These are phyloP conservation scores for Parastagonospora nodorum DNA, from an alignment of 2,329 filamentous ascomycete genomes.

Conservation along the genomic window DNA sequence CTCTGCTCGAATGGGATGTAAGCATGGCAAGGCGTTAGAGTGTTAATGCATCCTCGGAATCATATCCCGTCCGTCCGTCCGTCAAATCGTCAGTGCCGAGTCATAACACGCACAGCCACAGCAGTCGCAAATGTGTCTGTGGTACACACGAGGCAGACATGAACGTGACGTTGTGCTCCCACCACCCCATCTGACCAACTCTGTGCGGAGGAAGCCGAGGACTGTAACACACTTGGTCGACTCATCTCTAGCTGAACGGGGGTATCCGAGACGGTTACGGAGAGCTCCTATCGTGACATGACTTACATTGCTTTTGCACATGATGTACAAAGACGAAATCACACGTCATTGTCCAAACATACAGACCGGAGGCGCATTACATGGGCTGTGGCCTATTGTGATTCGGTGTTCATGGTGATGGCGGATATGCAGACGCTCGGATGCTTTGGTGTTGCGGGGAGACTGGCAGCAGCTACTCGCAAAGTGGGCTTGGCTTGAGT, in stretches of 20 bases:
- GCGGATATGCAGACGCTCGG: constrained; percentile 7
- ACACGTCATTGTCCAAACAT: background rate
- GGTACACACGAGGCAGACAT: background rate
- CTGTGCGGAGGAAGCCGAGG: too few species aligned
- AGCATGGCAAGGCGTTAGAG: constrained; percentile 5
- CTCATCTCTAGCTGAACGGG: background rate
- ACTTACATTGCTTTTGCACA: background rate
- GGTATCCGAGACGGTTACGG: constrained; percentile 1
- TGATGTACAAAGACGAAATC: background rate
- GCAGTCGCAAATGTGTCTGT: too few species aligned
- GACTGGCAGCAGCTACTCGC: constrained; percentile 9
- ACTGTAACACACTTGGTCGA: background rate
- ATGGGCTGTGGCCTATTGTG: background rate
- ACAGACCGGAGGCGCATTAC: background rate
- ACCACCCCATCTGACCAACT: too few species aligned
- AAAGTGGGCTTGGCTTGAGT: constrained; percentile 20
- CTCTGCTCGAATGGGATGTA: background rate
- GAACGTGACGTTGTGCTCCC: background rate
- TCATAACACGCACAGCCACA: too few species aligned
- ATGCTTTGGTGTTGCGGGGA: constrained; percentile 18
- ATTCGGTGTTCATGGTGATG: background rate
- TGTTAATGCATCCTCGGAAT: background rate
- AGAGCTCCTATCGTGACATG: constrained; percentile 2
- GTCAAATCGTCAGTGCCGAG: too few species aligned
- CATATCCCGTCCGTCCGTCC: too few species aligned